Conservation (phyloP, 139 green algal species). For the Micromonas pusilla region DNA sequence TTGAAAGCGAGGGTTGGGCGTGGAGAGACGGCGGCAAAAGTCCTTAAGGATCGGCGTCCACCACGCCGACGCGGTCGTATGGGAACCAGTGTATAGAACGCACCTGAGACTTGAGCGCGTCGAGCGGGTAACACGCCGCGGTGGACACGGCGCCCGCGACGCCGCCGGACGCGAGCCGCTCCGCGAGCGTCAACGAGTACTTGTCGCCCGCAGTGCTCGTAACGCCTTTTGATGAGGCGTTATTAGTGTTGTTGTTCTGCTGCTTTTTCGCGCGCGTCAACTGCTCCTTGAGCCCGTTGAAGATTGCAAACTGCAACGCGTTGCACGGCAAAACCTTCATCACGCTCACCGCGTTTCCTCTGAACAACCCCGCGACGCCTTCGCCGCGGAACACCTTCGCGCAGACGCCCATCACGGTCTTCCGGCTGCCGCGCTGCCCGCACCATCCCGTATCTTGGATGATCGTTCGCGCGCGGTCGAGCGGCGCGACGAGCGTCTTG, state of each 20-base stretch:
- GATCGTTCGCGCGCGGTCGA: constrained; percentile 23
- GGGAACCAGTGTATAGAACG: too few relatives aligned
- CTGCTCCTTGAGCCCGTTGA: constrained; percentile 20
- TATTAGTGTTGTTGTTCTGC: too few relatives aligned
- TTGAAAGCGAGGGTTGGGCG: too few relatives aligned
- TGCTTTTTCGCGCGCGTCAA: constrained; percentile 23
- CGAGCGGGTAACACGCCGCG: constrained; percentile 24
- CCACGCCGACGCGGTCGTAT: too few relatives aligned
- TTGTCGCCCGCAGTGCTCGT: too few relatives aligned
- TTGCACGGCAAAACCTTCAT: constrained; percentile 25
- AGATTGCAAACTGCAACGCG: constrained; percentile 29
- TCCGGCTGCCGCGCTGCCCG: not conserved
- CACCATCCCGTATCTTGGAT: not conserved
- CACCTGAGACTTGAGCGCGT: constrained; percentile 35
- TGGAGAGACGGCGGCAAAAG: too few relatives aligned
- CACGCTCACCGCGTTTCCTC: not conserved
- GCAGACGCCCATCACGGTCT: not conserved
- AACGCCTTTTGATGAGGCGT: too few relatives aligned
- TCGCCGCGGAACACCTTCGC: not conserved
- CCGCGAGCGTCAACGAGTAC: constrained; percentile 9
- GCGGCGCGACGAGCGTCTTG: constrained; percentile 13
- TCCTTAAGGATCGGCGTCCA: too few relatives aligned
- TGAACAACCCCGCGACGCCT: constrained; percentile 18
- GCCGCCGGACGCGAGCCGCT: constrained; percentile 18
- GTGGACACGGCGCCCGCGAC: constrained; percentile 22